Base-by-base conservation (phyloP, 192 early-diverging fungal genomes). In the Coemansia sp. region DNA sequence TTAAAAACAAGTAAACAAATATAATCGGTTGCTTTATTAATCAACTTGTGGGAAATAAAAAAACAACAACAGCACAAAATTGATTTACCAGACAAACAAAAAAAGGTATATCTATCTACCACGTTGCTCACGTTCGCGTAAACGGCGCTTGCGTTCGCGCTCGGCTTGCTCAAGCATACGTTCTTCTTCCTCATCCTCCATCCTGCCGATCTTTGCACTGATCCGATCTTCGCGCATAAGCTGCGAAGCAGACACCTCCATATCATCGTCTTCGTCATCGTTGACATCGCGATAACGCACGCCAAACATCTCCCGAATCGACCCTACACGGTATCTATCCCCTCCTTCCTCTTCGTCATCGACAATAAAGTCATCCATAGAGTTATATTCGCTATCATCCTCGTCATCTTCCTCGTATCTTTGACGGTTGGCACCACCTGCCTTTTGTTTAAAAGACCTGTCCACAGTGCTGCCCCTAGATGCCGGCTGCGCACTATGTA, bases 331-430 rank as follows among this genome's bases (percentile, higher is more conserved):
- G 32, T 82, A 82, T 12, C 48, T 18, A 32, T 30, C 68, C 8
- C 54, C 56, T 11, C 55, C 73, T 14, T 77, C 75, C 3, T 76
- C 79, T 5, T 82, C 80, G 30, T 82, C 80, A 14, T 82, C 80
- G 1, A 82, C 80, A 20, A 82, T 50, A 77, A 82, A 82, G 59
- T 82, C 80, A 31, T 82, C 80, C 71, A 82, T 22, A 17, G 80
- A 82, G 56, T 82, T 75, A 8, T 77, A 73, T 36, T 74, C 80
- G 65, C 72, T 75, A 40, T 70, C 70, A 22, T 73, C 74, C 7
- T 69, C 52, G 5, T 61, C 40, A 8, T 58, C 32, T 14, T 48
- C 25, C 11, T 31, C 42, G 17, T 48, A 30, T 22, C 22, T 11
- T 18, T 22, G 58, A 6, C 45, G 38, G 17, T 5, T 56, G 6